Evolutionary conservation across 129 eudicot species (phyloP), one percentile per base, ranked within the genome.

Genomic region (Flaveria linearis): DNA sequence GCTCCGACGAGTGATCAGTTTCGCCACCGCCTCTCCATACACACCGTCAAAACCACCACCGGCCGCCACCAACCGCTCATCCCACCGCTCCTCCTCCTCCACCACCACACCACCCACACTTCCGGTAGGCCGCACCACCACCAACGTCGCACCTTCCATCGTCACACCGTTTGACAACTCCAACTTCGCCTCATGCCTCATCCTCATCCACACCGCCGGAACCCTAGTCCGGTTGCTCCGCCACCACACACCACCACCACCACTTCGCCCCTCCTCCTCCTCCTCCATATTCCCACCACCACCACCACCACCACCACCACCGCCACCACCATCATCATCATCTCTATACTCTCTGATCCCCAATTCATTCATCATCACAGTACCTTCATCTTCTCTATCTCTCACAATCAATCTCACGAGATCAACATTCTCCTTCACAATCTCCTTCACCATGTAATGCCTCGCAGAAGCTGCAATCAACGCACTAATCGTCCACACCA

Each of bases 161-260:
- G 30, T 60, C n/a, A 78, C 73, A 14, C 92, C 92, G 33, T 82
- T 78, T 0, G 89, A 82, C 6, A 87, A 72, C 75, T 87, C 89
- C 67, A 87, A 20, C 51, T 49, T 66, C 13, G 87, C 75, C 63
- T 82, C 89, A 30, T 88, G 92, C 66, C 86, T 75, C 92, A 88
- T 88, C 74, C 89, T 85, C 89, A 88, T 88, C 80, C 89, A 60
- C 23, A 88, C 92, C 4, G 92, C 87, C n/a, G 92, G 92, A 57
- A 88, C 92, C 43, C 82, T 72, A 0, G 89, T 88, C 39, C 92
- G 61, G 14, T 85, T 85, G 68, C 76, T 82, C 78, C 83, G 71
- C 92, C 92, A 85, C 92, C 92, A 87, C 3, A 79, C 79, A 0
- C 72, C 83, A 1, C 66, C 85, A 22, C 50, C 50, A 43, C 12